phyloP scores from a whole-genome alignment of 768 basidiomycete species.

The Pholiota molesta region DNA sequence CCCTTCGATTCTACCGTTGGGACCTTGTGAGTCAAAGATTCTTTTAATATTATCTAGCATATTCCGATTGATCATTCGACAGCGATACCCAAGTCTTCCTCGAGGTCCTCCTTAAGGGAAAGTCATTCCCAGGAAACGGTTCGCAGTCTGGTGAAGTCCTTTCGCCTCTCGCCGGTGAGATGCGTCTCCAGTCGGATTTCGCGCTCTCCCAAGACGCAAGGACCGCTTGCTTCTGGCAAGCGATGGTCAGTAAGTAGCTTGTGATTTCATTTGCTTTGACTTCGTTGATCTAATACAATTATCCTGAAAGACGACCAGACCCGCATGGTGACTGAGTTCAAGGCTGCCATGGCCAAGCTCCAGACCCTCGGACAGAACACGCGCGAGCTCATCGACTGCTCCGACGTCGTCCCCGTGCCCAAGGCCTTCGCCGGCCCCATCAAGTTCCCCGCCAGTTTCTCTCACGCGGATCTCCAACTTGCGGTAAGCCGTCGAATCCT shows the following conservation, averaged over 20 bases:
- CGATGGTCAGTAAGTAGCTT: conserved; percentile 15
- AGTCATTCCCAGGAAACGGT: conserved; percentile 14
- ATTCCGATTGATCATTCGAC: neutral
- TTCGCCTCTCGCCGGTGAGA: conserved; percentile 37
- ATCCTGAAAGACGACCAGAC: conserved; percentile 20
- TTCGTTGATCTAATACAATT: neutral
- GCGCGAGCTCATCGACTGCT: conserved; percentile 35
- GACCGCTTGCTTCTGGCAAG: conserved; percentile 28
- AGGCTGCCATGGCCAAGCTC: conserved; percentile 36
- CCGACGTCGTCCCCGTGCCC: conserved; percentile 30
- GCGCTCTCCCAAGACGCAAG: conserved; percentile 21
- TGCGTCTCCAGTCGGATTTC: conserved; percentile 43
- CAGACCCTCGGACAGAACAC: conserved; percentile 31
- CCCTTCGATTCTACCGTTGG: conserved; percentile 39
- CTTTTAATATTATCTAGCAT: neutral
- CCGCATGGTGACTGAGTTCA: conserved; percentile 27
- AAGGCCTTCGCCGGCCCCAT: conserved; percentile 14
- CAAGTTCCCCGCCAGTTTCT: conserved; percentile 25
- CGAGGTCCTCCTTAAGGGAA: conserved; percentile 32
- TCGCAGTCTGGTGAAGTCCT: conserved; percentile 31
- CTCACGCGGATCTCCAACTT: conserved; percentile 21
- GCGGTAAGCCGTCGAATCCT: conserved; percentile 10
- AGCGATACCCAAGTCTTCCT: conserved; percentile 38
- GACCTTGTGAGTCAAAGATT: conserved; percentile 20
- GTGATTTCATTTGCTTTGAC: neutral